Base-by-base conservation (phyloP, 2,329 filamentous ascomycete species). In the Pseudopyricularia cyperi region DNA sequence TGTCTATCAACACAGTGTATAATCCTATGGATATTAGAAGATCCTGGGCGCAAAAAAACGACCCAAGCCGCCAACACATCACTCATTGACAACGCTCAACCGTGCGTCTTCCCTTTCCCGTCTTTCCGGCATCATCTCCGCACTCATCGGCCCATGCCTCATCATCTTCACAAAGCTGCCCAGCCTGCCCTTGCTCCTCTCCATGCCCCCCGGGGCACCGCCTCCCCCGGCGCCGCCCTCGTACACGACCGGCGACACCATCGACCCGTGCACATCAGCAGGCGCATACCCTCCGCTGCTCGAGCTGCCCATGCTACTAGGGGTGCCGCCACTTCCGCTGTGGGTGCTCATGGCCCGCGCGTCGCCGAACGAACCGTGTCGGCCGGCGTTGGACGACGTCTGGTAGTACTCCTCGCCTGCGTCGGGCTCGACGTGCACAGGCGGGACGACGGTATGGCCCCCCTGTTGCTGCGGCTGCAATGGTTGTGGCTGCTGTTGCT, bases 291-390 rank as follows among this genome's bases (percentile, higher is more conserved):
- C 32, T 11, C 33, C 33, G 15, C 48, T 49, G 17, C 32, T 26
- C 6, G 48, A n/a, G 33, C 34, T 79, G 76, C 56, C 34, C 32
- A 34, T 49, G 48, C 48, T 54, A 49, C 58, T 57, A 14, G 75
- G 59, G 2, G 62, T 65, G 55, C 64, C 68, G 61, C 76, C 73
- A 53, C 67, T 71, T 56, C 76, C 73, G 44, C 76, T 68, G 55
- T 76, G 76, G 39, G 11, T 26, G 19, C 39, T 44, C 39, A 44
- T 44, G 39, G 39, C 39, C 22, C 74, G 73, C 3, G 74, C 74
- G 65, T 72, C 72, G n/a, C 73, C 74, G 58, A 76, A 76, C 19
- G 48, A 49, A 65, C 12, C 34, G 14, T 35, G 48, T 17, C 48
- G 19, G 7, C 48, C 48, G 33, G 32, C 47, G 22, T 34, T 5